phyloP scores from a whole-genome alignment of 768 basidiomycete species.

The Agrocybe pediades region DNA sequence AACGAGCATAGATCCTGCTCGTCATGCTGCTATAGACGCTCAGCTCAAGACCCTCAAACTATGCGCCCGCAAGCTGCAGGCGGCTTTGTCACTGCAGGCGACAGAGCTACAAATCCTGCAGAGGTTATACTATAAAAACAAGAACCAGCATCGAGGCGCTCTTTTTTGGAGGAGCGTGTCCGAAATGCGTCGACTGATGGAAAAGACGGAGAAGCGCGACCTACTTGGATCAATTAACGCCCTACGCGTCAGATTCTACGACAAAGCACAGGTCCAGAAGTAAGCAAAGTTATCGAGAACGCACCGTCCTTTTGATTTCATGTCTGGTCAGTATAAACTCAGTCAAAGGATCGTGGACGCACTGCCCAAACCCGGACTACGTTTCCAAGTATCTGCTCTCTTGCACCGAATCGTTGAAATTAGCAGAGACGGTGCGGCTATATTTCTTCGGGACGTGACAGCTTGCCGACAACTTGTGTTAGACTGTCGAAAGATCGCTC shows the following conservation, averaged over 20 bases:
- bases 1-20: slow-evolving; percentile 25
- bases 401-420: slow-evolving; percentile 12
- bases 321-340: slow-evolving; percentile 43
- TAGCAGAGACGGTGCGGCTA: slow-evolving; percentile 37
- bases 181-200: slow-evolving; percentile 60
- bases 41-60: slow-evolving; percentile 62
- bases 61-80: slow-evolving; percentile 53
- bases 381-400: slow-evolving; percentile 4
- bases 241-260: slow-evolving; percentile 57
- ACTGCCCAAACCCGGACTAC: slow-evolving; percentile 43
- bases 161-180: slow-evolving; percentile 70
- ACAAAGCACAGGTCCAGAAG: slow-evolving; percentile 31
- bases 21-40: slow-evolving; percentile 48
- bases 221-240: slow-evolving; percentile 32
- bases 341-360: slow-evolving; percentile 66
- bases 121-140: slow-evolving; percentile 75
- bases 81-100: slow-evolving; percentile 38
- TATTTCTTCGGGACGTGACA: not conserved
- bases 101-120: slow-evolving; percentile 64
- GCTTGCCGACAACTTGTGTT: not conserved
- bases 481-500: slow-evolving; percentile 27
- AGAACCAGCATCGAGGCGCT: slow-evolving; percentile 73
- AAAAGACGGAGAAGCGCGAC: slow-evolving; percentile 33
- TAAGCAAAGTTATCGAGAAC: slow-evolving; percentile 23
- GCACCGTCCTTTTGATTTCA: not conserved